Evolutionary conservation across 2,329 filamentous ascomycete genomes (phyloP), one percentile per base, ranked within the genome.

Genomic region (Dactylellina parvicollis): DNA sequence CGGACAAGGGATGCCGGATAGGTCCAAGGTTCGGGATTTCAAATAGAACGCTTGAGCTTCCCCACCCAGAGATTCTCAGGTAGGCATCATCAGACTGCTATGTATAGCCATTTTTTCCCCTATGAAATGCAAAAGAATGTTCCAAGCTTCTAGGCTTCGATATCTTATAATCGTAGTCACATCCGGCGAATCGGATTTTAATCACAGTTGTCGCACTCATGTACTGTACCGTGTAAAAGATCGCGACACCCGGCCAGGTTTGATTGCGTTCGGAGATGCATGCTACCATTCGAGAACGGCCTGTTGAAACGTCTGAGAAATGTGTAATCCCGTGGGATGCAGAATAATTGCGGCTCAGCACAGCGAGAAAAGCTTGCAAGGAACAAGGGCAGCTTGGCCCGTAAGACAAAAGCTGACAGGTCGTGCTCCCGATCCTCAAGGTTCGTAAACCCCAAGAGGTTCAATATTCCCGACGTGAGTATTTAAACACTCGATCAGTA

Each of bases 11-110:
- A 14, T 28, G 14, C 47, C 47, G 34, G 24, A 18, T 46, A 22
- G 44, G 18, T 30, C 16, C 36, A 18, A 36, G 16, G 50, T 42
- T 50, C 24, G 47, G 24, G 46, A 73, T 73, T 73, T 60, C 46
- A 73, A 73, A 73, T 73, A 54, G 30, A 66, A 14, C 16, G 28
- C n/a, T 30, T 46, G 54, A 55, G 44, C 54, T 50, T 65, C 30
- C 52, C 49, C 52, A 28, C 46, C 40, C 50, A 24, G 40, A 26
- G 22, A 20, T 44, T 49, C 32, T 18, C 26, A 26, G 38, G 52
- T 65, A 72, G 59, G 69, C 69, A 65, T 52, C 54, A 55, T 44
- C 46, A 28, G 42, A 59, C 59, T 52, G 44, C 60, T 73, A 73
- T 73, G 54, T 66, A 73, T 73, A 73, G 66, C 14, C 24, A 12